Evolutionary conservation across 225 moss, liverwort and hornwort species (phyloP).

Genomic region (Marchantia polymorpha): DNA sequence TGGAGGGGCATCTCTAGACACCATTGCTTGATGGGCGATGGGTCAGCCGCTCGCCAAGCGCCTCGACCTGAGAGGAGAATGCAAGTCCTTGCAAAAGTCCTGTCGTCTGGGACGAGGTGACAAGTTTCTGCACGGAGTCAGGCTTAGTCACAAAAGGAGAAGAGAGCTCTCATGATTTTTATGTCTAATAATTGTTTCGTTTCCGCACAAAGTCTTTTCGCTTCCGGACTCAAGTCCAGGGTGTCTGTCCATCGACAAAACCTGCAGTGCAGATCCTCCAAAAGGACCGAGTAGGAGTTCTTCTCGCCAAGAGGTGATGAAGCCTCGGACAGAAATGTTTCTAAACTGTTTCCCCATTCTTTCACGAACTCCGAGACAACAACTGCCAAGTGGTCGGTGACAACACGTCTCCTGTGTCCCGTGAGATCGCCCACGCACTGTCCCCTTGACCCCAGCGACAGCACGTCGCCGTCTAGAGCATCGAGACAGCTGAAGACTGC

Average conservation of each 20-base stretch:
- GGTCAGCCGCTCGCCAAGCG: too few relatives aligned
- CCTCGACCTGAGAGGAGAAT: too few relatives aligned
- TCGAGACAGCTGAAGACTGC: slow-evolving; percentile 25
- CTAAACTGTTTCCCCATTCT: slow-evolving; percentile 13
- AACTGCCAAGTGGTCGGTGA: slow-evolving; percentile 12
- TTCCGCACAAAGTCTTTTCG: slow-evolving; percentile 3
- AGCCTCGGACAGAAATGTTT: background rate
- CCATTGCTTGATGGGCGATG: too few relatives aligned
- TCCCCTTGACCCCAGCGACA: background rate
- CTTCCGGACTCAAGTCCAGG: slow-evolving; percentile 12
- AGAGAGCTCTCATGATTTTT: slow-evolving; percentile 13
- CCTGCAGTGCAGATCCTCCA: slow-evolving; percentile 27
- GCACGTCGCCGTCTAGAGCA: slow-evolving; percentile 5
- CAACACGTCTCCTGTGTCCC: background rate
- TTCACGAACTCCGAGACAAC: slow-evolving; percentile 17
- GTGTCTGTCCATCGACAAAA: slow-evolving; percentile 15
- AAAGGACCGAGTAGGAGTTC: background rate
- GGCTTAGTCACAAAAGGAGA: background rate
- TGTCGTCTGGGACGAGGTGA: too few relatives aligned
- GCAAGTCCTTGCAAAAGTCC: too few relatives aligned
- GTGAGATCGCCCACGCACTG: background rate
- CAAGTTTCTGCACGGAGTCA: too few relatives aligned
- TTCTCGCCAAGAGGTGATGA: background rate
- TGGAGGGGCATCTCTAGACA: too few relatives aligned
- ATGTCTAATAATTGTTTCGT: slow-evolving; percentile 6